Conservation (phyloP, 2,329 filamentous ascomycete genomes). For the Phyllosticta paracitricarpa region DNA sequence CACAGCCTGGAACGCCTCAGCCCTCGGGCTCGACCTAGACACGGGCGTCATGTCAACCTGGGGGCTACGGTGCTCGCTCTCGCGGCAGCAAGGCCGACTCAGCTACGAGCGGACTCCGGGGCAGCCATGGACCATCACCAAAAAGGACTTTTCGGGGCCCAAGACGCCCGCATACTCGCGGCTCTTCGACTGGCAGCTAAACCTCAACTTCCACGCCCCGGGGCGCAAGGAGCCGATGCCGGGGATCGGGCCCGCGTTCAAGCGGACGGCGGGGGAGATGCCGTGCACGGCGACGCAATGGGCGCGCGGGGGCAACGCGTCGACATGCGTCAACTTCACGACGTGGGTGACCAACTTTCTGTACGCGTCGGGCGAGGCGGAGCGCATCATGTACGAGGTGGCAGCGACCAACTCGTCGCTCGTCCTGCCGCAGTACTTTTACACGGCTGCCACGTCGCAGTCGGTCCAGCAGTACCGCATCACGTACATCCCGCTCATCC, state of each 20-base stretch:
- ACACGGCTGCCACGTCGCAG: not conserved
- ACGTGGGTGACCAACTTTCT: not conserved
- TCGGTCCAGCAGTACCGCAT: not conserved
- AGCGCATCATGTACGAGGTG: not conserved
- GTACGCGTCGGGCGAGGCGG: not conserved
- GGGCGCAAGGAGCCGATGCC: not conserved
- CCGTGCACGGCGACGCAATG: not conserved
- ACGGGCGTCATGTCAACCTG: not conserved
- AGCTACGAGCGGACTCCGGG: not conserved
- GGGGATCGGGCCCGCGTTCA: not conserved
- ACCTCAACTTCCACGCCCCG: not conserved
- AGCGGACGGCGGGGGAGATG: not conserved
- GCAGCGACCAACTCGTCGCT: not conserved
- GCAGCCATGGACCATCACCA: not conserved
- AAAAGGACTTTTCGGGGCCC: not conserved
- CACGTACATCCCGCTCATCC: not conserved
- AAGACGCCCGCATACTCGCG: not conserved
- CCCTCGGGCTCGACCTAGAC: not conserved
- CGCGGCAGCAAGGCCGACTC: not conserved
- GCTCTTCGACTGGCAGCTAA: not conserved
- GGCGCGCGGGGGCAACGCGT: not conserved
- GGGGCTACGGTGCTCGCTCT: not conserved
- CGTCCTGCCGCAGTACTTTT: not conserved
- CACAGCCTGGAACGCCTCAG: not conserved
- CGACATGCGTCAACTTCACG: conserved; percentile 5